A percentile compares a stretch with the other conserved stretches of the same genome.
These are phyloP conservation scores for Physcomitrellopsis africana DNA, from an alignment of 225 moss, liverwort and hornwort genomes.

Conservation along the genomic window DNA sequence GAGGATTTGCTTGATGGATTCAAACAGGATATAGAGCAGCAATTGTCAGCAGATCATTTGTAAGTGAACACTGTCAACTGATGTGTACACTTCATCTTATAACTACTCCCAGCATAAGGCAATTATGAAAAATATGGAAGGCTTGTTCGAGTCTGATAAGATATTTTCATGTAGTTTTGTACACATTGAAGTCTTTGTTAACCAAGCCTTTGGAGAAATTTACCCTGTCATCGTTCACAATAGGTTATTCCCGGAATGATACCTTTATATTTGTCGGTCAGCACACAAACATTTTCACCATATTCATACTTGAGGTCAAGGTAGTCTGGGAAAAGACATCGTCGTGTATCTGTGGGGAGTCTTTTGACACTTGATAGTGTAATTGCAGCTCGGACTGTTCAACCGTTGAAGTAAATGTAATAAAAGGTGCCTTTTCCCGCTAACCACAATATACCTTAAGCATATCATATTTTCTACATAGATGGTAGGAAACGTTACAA, in stretches of 20 bases:
- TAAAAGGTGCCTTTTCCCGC: slow-evolving; percentile 24
- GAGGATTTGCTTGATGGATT: slow-evolving; percentile 2
- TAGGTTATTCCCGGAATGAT: neutral
- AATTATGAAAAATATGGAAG: slow-evolving; percentile 6
- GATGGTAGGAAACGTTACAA: too few species aligned
- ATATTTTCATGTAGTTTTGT: neutral
- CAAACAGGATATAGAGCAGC: neutral
- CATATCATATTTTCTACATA: too few species aligned
- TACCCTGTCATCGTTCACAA: neutral
- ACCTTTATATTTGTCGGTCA: neutral
- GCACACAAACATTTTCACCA: neutral
- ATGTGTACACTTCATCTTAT: too few species aligned
- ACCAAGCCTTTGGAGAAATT: too few species aligned
- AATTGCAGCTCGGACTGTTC: slow-evolving; percentile 38
- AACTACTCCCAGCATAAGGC: neutral
- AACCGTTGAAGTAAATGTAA: slow-evolving; percentile 19
- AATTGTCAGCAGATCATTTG: slow-evolving; percentile 24
- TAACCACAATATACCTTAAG: neutral
- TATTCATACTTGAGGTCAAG: slow-evolving; percentile 10
- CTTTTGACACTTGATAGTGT: slow-evolving; percentile 23
- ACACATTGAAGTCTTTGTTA: too few species aligned
- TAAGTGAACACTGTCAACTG: slow-evolving; percentile 29
- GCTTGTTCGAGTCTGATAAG: neutral
- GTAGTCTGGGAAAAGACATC: slow-evolving; percentile 14
- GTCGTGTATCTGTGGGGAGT: slow-evolving; percentile 6